Evolutionary conservation across 2,329 filamentous ascomycete genomes (phyloP), one percentile per base, ranked within the genome.

Genomic region (Claviceps sp.): DNA sequence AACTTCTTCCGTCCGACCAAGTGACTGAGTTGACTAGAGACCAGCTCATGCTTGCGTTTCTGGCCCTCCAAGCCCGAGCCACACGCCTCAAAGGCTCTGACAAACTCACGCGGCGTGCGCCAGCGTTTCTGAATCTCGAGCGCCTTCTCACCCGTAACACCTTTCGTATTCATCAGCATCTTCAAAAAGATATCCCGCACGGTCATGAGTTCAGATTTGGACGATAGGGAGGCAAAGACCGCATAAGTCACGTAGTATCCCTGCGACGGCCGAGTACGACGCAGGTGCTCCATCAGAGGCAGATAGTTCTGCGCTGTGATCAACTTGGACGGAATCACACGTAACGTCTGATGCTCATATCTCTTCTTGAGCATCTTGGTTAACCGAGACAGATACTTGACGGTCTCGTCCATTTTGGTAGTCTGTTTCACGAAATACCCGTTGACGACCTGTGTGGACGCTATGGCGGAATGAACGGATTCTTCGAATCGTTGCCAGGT

Each of bases 151-250:
- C 83, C 85, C 1, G 84, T 86, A 13, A 93, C 72, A 1, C 85
- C 85, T 51, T 77, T 77, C 1, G 79, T 87, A 56, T 84, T 88
- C 86, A 93, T 89, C 47, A 93, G 74, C 86, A 93, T 91, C 66
- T 90, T 90, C 26, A 93, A 69, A 58, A 80, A 91, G 0, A 90
- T 66, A 59, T 93, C 87, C 51, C 85, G 74, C 9, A 91, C 69
- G 0, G 85, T 86, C 58, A 88, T 77, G 53, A 77, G 77, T 50
- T 86, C 83, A 0, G 84, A 87, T 64, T 93, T 93, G 8, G 83
- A 86, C 1, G 80, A 80, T 45, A 91, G 68, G 1, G 80, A 81
- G 0, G 82, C 79, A 62, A 91, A 90, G 0, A 83, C 83, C 0
- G 76, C 69, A 58, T 88, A 89, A 11, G 77, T 86, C 53, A 88